Evolutionary conservation across 441 rosid species (phyloP).

Genomic region (Cnidoscolus chayamansa): DNA sequence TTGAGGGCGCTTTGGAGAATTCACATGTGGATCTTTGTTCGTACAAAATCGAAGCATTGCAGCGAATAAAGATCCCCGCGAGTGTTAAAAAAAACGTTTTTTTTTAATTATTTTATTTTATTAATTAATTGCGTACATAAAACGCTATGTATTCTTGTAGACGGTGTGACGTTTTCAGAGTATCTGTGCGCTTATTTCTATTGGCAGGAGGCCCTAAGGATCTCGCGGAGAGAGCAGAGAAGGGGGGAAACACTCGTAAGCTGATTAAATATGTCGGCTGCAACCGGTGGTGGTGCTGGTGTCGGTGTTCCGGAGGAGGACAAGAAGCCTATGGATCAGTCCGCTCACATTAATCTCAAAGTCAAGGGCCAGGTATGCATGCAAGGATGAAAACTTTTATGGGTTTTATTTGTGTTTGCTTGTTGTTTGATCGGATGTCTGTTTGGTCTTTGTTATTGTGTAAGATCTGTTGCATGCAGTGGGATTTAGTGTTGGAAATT

Average conservation of each 20-base stretch:
- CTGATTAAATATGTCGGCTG: constrained; percentile 41
- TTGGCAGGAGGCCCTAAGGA: neutral
- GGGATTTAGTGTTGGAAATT: no score
- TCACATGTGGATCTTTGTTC: no score
- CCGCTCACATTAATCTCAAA: constrained; percentile 80
- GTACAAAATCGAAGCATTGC: neutral
- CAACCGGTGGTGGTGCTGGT: constrained; percentile 33
- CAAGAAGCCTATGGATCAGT: constrained; percentile 69
- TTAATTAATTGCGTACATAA: constrained; percentile 14
- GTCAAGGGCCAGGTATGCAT: constrained; percentile 79
- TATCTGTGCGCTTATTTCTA: neutral
- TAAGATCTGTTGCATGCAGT: no score
- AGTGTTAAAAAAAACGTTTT: no score
- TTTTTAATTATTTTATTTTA: no score
- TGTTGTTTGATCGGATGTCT: no score
- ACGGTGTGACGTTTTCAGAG: neutral
- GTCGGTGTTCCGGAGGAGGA: constrained; percentile 59
- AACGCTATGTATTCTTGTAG: neutral
- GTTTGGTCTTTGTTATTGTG: no score
- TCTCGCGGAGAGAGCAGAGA: no score
- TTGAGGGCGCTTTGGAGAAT: neutral
- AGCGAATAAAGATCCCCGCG: neutral
- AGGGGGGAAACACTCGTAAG: neutral
- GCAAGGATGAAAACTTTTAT: neutral
- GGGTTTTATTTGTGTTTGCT: no score